Conservation (phyloP, 1,284 basidiomycete species). For the Trametes pubescens region DNA sequence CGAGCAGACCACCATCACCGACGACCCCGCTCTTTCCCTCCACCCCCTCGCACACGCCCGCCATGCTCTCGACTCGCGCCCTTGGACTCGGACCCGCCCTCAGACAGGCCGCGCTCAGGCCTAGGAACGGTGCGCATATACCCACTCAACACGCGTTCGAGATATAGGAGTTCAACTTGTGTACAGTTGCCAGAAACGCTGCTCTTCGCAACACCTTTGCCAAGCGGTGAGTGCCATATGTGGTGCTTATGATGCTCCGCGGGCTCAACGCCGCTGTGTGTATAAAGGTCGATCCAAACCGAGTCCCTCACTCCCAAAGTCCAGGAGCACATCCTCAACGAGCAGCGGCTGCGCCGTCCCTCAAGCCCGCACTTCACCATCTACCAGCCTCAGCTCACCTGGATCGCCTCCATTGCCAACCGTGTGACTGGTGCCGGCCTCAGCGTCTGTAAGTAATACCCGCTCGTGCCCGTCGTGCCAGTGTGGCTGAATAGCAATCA, state of each 20-base stretch:
- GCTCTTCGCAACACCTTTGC: slow-evolving; percentile 50
- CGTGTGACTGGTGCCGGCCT: slow-evolving; percentile 86
- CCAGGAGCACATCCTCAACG: slow-evolving; percentile 78
- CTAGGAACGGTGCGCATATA: slow-evolving; percentile 53
- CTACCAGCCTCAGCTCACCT: slow-evolving; percentile 96
- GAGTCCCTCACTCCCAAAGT: slow-evolving; percentile 68
- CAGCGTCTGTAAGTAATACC: slow-evolving; percentile 69
- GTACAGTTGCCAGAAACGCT: slow-evolving; percentile 46
- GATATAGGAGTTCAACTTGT: slow-evolving; percentile 37
- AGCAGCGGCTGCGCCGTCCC: slow-evolving; percentile 86
- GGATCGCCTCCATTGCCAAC: slow-evolving; percentile 86
- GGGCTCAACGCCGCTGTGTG: background rate
- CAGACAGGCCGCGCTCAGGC: slow-evolving; percentile 57
- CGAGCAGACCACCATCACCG: slow-evolving; percentile 10
- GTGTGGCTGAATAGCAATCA: slow-evolving; percentile 40
- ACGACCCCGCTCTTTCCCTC: slow-evolving; percentile 10
- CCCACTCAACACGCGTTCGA: background rate
- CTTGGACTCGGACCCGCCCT: slow-evolving; percentile 63
- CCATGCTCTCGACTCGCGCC: slow-evolving; percentile 57
- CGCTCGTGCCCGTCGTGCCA: background rate
- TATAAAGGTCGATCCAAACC: slow-evolving; percentile 58
- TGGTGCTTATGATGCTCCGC: background rate
- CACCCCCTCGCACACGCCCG: slow-evolving; percentile 31
- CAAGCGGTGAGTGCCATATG: slow-evolving; percentile 54
- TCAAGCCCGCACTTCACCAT: slow-evolving; percentile 94